A percentile compares a stretch with the other conserved stretches of the same genome.
These are phyloP conservation scores for Amaranthus palmeri DNA, from an alignment of 148 eudicot species.

Conservation along the genomic window DNA sequence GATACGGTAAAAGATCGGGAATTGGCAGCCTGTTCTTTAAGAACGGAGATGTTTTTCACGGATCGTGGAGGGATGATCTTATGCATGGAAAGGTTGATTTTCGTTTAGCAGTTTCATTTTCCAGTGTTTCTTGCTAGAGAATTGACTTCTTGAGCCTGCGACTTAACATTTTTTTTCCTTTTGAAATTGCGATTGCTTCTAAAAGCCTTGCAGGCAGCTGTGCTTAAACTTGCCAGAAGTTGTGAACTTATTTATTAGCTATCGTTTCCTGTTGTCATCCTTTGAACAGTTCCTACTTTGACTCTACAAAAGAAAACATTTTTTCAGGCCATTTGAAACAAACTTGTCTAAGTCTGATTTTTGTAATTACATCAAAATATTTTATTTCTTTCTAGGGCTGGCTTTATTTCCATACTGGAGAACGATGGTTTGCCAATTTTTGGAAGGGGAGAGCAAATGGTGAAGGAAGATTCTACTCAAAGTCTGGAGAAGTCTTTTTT, in stretches of 20 bases:
- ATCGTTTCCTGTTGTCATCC: not conserved
- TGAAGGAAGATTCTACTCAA: slow-evolving; percentile 91
- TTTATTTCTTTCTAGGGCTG: slow-evolving; percentile 58
- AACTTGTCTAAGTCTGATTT: too few relatives aligned
- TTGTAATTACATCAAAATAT: not conserved
- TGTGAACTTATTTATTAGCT: not conserved
- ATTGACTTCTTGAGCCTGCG: not conserved
- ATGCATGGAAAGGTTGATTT: slow-evolving; percentile 93
- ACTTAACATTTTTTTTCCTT: not conserved
- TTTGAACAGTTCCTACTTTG: not conserved
- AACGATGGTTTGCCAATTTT: slow-evolving; percentile 94
- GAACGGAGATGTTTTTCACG: slow-evolving; percentile 87
- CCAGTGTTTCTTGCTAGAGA: not conserved
- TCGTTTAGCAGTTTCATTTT: not conserved
- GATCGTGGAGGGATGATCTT: slow-evolving; percentile 94
- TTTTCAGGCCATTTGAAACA: not conserved
- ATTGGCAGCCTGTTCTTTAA: slow-evolving; percentile 75
- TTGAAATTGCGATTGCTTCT: not conserved
- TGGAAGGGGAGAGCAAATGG: slow-evolving; percentile 98
- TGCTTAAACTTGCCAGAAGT: not conserved
- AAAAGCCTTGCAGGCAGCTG: not conserved
- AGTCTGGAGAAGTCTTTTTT: slow-evolving; percentile 72
- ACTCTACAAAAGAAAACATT: not conserved
- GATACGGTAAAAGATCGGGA: slow-evolving; percentile 87
- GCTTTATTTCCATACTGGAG: slow-evolving; percentile 93